Base-by-base conservation (phyloP, 2,329 filamentous ascomycete species). In the Colletotrichum brevisporum region DNA sequence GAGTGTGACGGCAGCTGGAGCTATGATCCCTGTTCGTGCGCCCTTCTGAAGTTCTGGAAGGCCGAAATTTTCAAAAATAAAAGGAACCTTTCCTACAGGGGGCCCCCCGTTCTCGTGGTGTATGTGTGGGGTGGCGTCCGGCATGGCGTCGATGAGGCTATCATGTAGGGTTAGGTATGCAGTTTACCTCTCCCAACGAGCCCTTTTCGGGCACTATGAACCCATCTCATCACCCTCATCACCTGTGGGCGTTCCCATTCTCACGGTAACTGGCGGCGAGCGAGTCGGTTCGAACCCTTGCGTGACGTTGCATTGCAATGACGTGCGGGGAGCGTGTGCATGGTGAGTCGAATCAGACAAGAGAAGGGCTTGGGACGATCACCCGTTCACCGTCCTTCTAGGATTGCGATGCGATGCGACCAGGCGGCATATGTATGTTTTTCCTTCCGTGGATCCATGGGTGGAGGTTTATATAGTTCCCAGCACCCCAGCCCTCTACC, bases 301-400 rank as follows among this genome's bases (percentile, higher is more conserved):
- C 63, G 67, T 63, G 67, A 70, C 57, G 67, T 67, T 70, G 63
- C 63, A 70, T n/a, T 57, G 45, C 52, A 27, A 70, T 63, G 67
- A 68, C 63, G 57, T 68, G 67, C 67, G 57, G 67, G 48, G 48
- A 27, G 31, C 15, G 9, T 12, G 27, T 10, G 12, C 18, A 36
- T 31, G 18, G 43, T 15, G 45, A 45, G 26, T 47, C 43, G 45
- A 47, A 31, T 31, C 16, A 43, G 41, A 15, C 47, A 24, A n/a
- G 16, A 21, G 16, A 4, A 50, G 6, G 47, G 39, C 59, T 43
- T 47, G 36, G 62, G 62, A 54, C 54, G 55, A 68, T 58, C 48
- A 65, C 61, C 39, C 9, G 51, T 68, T 58, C 61, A 59, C 54
- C 62, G n/a, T 47, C 27, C 24, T 26, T 55, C 55, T 56, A 26